Percentiles rank a stretch among this genome's conserved stretches.
These are phyloP conservation scores for Neurospora sp. DNA, from an alignment of 495 filamentous ascomycete species.

Conservation along the genomic window DNA sequence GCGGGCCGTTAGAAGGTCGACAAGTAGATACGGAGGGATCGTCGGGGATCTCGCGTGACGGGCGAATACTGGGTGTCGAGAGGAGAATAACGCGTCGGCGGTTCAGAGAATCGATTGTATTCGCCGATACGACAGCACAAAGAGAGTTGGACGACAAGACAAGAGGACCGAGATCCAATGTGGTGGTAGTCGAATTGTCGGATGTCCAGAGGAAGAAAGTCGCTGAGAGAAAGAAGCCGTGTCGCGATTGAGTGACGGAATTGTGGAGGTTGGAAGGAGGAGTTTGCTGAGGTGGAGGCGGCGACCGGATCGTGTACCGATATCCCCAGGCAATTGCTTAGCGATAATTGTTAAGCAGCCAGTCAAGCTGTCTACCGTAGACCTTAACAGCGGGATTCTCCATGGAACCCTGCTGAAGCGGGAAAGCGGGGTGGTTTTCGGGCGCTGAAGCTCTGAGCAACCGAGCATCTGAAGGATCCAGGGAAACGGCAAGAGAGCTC, in stretches of 20 bases:
- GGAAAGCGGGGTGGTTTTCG: background rate
- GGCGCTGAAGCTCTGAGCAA: background rate
- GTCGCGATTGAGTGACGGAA: slow-evolving; percentile 15
- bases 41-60: background rate
- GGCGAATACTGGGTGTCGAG: background rate
- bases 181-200: background rate
- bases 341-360: background rate
- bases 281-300: slow-evolving; percentile 16
- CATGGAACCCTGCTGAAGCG: background rate
- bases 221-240: background rate
- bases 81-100: background rate
- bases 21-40: background rate
- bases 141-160: background rate
- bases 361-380: background rate
- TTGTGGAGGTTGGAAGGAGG: slow-evolving; percentile 23
- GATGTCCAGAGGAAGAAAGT: background rate
- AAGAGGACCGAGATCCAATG: background rate
- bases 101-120: background rate
- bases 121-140: slow-evolving; percentile 1
- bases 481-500: background rate
- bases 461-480: background rate
- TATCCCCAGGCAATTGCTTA: background rate
- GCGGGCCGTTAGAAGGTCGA: background rate
- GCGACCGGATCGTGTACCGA: background rate
- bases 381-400: background rate